A percentile compares a stretch with the other conserved stretches of the same genome.
These are phyloP conservation scores for Pseudogymnoascus sp. DNA, from an alignment of 2,329 filamentous ascomycete species.

Conservation along the genomic window DNA sequence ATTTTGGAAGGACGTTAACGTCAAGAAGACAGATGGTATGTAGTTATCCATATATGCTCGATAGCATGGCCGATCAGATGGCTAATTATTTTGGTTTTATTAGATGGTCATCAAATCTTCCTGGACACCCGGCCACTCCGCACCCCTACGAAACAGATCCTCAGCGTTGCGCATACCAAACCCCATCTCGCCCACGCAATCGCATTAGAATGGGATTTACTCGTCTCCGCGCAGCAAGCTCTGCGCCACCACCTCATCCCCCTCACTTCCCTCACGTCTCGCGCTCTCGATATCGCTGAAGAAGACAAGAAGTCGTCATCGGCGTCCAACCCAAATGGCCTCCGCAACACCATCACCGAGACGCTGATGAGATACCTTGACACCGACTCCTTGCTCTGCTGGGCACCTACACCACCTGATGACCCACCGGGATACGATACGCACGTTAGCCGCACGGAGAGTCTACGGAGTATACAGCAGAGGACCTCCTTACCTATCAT, in stretches of 20 bases:
- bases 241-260: slow-evolving; percentile 83
- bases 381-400: slow-evolving; percentile 89
- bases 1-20: slow-evolving; percentile 81
- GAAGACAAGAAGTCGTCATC: slow-evolving; percentile 45
- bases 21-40: slow-evolving; percentile 59
- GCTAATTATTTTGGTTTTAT: slow-evolving; percentile 9
- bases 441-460: slow-evolving; percentile 41
- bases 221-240: slow-evolving; percentile 75
- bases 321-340: slow-evolving; percentile 30
- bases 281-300: slow-evolving; percentile 70
- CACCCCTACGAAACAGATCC: slow-evolving; percentile 63
- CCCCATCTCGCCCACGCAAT: slow-evolving; percentile 75
- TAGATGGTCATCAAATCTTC: slow-evolving; percentile 45
- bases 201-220: slow-evolving; percentile 86
- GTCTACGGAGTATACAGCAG: slow-evolving; percentile 65
- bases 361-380: slow-evolving; percentile 78
- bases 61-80: not conserved
- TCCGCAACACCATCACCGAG: slow-evolving; percentile 56
- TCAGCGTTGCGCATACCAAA: slow-evolving; percentile 68
- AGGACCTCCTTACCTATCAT: slow-evolving; percentile 63
- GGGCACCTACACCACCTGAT: slow-evolving; percentile 53
- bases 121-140: slow-evolving; percentile 76
- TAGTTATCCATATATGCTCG: not conserved
- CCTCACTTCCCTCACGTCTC: slow-evolving; percentile 74
- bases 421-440: slow-evolving; percentile 40